A percentile compares a stretch with the other conserved stretches of the same genome.
Evolutionary conservation across 2,329 filamentous ascomycete species (phyloP).

Genomic region (Lachnellula occidentalis): DNA sequence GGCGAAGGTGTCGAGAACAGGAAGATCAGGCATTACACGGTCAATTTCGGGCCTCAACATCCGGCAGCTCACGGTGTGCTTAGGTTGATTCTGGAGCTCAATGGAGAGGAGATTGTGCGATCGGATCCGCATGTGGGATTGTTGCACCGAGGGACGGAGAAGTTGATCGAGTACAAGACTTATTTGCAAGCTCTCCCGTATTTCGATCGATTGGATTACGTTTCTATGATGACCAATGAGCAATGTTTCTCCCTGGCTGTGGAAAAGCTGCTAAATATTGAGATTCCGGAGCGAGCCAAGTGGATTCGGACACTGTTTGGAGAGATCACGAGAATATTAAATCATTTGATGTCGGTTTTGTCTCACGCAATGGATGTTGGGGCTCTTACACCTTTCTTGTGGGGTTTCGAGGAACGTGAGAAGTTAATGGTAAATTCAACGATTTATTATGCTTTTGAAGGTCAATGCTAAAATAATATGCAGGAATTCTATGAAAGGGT

Average conservation of each 20-base stretch:
- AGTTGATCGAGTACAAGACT: constrained; percentile 99
- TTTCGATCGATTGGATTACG: constrained; percentile 97
- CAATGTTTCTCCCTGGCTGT: constrained; percentile 94
- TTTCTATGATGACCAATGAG: constrained; percentile 99
- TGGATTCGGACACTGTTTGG: constrained; percentile 95
- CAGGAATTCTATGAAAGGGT: constrained; percentile 99
- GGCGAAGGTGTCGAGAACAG: constrained; percentile 49
- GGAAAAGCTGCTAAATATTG: constrained; percentile 95
- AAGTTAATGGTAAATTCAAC: constrained; percentile 83
- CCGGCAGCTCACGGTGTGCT: constrained; percentile 97
- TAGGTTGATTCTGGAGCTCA: constrained; percentile 94
- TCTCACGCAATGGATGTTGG: constrained; percentile 99
- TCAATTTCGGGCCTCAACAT: constrained; percentile 99
- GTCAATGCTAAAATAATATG: constrained; percentile 15
- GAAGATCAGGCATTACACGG: constrained; percentile 97
- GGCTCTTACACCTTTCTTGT: constrained; percentile 94
- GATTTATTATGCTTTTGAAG: constrained; percentile 11
- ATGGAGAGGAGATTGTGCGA: constrained; percentile 94
- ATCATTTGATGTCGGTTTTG: constrained; percentile 96
- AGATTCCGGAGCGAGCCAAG: constrained; percentile 92
- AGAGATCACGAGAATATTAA: constrained; percentile 88
- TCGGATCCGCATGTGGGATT: constrained; percentile 95
- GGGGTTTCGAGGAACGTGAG: constrained; percentile 99
- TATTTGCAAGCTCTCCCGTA: constrained; percentile 97
- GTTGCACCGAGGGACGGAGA: constrained; percentile 95